Evolutionary conservation across 495 filamentous ascomycete species (phyloP).

Genomic region (Zalerion maritima): DNA sequence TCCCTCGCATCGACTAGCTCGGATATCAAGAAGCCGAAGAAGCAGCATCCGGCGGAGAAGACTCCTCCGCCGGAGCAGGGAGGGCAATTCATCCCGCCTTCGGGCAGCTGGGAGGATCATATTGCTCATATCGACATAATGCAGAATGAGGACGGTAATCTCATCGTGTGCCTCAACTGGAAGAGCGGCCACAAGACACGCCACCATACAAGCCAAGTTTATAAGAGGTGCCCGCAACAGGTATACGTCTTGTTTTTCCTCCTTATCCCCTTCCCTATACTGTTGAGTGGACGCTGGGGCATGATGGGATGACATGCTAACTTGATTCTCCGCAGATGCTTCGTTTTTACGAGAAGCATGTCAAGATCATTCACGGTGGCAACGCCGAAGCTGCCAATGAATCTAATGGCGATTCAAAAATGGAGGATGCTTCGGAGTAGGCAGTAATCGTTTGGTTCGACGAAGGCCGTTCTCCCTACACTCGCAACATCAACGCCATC

Average conservation of each 20-base stretch:
- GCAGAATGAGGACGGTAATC: constrained; percentile 33
- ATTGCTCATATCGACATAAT: constrained; percentile 40
- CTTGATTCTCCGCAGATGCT: constrained; percentile 36
- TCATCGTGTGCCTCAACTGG: constrained; percentile 40
- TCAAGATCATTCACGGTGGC: constrained; percentile 29
- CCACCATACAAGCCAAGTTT: constrained; percentile 38
- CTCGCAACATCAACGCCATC: no score
- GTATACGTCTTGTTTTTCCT: no score
- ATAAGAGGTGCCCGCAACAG: constrained; percentile 45
- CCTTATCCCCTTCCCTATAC: no score
- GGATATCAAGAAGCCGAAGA: constrained; percentile 22
- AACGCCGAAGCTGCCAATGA: neutral
- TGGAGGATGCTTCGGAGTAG: no score
- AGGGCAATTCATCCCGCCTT: constrained; percentile 35
- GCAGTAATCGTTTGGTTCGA: no score
- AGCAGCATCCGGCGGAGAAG: constrained; percentile 17
- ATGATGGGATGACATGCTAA: constrained; percentile 1
- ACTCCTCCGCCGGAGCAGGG: constrained; percentile 21
- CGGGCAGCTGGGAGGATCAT: constrained; percentile 43
- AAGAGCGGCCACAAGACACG: constrained; percentile 45
- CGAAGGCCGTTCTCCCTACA: no score
- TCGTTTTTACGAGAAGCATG: constrained; percentile 44
- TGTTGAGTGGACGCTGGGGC: no score
- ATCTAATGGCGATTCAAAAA: constrained; percentile 8
- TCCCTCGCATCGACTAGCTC: constrained; percentile 15